Evolutionary conservation across 768 basidiomycete species (phyloP), one percentile per base, ranked within the genome.

Genomic region (Pleurotus cornucopiae): DNA sequence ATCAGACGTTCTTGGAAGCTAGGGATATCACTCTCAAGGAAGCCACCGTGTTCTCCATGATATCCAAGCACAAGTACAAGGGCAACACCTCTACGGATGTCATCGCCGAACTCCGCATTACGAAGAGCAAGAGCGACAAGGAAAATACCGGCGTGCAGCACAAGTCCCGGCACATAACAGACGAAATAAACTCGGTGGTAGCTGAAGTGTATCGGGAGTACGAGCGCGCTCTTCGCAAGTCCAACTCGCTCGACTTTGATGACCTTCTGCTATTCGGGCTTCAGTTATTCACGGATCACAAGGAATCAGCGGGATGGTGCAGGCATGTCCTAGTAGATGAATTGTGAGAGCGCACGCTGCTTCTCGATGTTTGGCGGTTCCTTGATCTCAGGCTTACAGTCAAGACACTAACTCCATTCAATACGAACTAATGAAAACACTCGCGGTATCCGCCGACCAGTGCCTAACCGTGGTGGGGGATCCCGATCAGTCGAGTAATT

Each of bases 171-270:
- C 60, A 30, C 25, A 47, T 25, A 18, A 39, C 55, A n/a, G 62
- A 65, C n/a, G 64, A 69, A 16, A 62, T 78, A 38, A 69, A 77
- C 20, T 66, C 64, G 14, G 69, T 84, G 11, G 65, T 80, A 4
- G 79, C 76, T 1, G 69, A 80, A 48, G 69, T 89, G 4, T 91
- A 86, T 65, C 73, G 75, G 14, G 77, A 83, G 9, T 94, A 96
- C 67, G 82, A 91, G 61, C 73, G 71, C 5, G 71, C 73, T 9
- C 73, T 94, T 25, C 71, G 76, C 45, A 71, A 74, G 25, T 81
- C 76, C 59, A 91, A 91, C 61, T 82, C 85, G 30, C 72, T 96
- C 9, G 94, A 96, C 69, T 96, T 94, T 61, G 94, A 96, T 62
- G 92, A 94, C 65, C 74, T 94, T 14, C 76, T 94, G 2, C 66